These are phyloP conservation scores for Schizopora paradoxa DNA, from an alignment of 1,284 basidiomycete genomes.

Conservation along the genomic window DNA sequence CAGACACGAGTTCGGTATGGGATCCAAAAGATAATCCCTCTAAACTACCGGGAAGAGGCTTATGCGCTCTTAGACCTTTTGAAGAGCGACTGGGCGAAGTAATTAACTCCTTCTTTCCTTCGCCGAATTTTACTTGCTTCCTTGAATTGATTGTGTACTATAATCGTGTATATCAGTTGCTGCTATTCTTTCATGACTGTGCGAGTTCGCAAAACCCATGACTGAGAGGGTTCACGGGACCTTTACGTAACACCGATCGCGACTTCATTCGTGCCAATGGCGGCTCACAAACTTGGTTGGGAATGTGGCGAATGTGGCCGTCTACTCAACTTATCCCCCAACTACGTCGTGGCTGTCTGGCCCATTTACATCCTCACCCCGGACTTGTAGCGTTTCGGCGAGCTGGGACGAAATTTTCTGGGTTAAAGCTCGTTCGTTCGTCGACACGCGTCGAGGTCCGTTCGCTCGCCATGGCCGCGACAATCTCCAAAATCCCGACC, in stretches of 20 bases:
- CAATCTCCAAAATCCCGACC: background rate
- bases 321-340: background rate
- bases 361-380: background rate
- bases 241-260: too few species aligned
- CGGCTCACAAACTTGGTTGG: too few species aligned
- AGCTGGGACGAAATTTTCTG: too few species aligned
- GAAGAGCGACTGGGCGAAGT: slow-evolving; percentile 34
- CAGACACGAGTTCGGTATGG: slow-evolving; percentile 77
- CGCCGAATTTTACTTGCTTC: background rate
- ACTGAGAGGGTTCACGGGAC: background rate
- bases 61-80: slow-evolving; percentile 54
- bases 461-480: slow-evolving; percentile 5
- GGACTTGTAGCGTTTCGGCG: too few species aligned
- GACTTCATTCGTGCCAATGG: too few species aligned
- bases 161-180: background rate
- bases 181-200: slow-evolving; percentile 3
- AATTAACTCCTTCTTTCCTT: slow-evolving; percentile 4
- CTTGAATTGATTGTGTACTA: background rate
- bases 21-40: slow-evolving; percentile 58
- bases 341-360: background rate
- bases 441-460: background rate
- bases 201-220: background rate
- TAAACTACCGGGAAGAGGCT: slow-evolving; percentile 74
- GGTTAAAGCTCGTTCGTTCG: background rate
- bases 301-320: background rate